Evolutionary conservation across 495 filamentous ascomycete species (phyloP).

Genomic region (Patellaria atrata): DNA sequence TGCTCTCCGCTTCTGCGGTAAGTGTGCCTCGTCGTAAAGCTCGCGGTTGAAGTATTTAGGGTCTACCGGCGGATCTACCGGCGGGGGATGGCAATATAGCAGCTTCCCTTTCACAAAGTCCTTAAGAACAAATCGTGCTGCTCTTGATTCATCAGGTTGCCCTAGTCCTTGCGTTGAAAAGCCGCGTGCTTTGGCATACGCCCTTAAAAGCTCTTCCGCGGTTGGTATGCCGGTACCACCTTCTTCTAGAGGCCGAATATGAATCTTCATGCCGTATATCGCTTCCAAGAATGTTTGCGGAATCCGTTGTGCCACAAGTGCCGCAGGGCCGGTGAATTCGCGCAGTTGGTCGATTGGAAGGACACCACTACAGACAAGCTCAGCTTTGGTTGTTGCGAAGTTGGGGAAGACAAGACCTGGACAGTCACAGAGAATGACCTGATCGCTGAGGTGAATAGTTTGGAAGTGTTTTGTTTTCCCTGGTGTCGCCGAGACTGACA

Average conservation of each 20-base stretch:
- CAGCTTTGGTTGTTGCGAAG: slow-evolving; percentile 91
- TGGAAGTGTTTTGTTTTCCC: slow-evolving; percentile 99
- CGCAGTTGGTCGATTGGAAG: slow-evolving; percentile 94
- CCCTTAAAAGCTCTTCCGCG: slow-evolving; percentile 68
- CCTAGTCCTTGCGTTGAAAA: slow-evolving; percentile 79
- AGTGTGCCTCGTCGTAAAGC: slow-evolving; percentile 65
- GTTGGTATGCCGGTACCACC: slow-evolving; percentile 85
- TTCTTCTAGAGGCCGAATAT: slow-evolving; percentile 71
- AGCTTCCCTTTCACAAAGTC: slow-evolving; percentile 97
- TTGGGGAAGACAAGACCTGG: slow-evolving; percentile 98
- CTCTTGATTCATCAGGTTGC: slow-evolving; percentile 83
- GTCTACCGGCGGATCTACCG: slow-evolving; percentile 50
- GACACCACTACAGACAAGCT: slow-evolving; percentile 89
- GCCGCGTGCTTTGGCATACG: slow-evolving; percentile 79
- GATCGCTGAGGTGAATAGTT: slow-evolving; percentile 82
- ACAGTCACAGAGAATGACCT: slow-evolving; percentile 91
- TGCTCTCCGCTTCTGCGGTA: slow-evolving; percentile 57
- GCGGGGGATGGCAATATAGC: slow-evolving; percentile 80
- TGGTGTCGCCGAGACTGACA: slow-evolving; percentile 92
- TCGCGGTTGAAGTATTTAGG: slow-evolving; percentile 68
- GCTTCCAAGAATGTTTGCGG: slow-evolving; percentile 85
- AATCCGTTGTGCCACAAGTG: slow-evolving; percentile 77
- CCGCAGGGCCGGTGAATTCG: slow-evolving; percentile 80
- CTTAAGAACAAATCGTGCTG: slow-evolving; percentile 81
- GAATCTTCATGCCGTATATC: slow-evolving; percentile 83